Conservation (phyloP, 495 filamentous ascomycete species). For the Podospora bellae-mahoneyi region DNA sequence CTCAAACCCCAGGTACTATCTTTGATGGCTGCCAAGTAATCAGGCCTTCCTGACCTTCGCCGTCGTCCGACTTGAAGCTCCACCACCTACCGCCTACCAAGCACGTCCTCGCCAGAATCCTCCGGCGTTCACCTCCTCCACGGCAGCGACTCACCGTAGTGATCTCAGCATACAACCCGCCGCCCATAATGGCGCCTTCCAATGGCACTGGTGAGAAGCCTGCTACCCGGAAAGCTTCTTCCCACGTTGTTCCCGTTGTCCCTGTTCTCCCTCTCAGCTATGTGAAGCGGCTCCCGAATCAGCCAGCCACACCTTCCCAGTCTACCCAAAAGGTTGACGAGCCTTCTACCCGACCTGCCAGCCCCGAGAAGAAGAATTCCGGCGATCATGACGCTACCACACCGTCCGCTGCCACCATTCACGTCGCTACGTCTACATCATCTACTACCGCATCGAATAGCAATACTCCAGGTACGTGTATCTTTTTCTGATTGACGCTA, state of each 20-base stretch:
- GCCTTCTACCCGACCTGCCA: neutral
- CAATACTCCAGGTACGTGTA: neutral
- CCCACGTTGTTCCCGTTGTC: conserved; percentile 23
- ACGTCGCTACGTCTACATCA: neutral
- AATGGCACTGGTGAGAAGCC: conserved; percentile 27
- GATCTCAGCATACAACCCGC: neutral
- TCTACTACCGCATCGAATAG: neutral
- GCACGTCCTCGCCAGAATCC: neutral
- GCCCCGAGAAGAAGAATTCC: neutral
- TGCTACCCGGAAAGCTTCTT: conserved; percentile 16
- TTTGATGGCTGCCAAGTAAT: conserved; percentile 20
- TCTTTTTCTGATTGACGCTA: neutral
- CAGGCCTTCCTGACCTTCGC: conserved; percentile 16
- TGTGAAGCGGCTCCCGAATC: conserved; percentile 25
- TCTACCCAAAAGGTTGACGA: conserved; percentile 12
- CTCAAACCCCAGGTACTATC: conserved; percentile 14
- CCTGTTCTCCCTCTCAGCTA: conserved; percentile 34
- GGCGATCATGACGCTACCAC: neutral
- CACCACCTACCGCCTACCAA: neutral
- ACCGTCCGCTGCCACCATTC: conserved; percentile 13
- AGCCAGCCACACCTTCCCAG: conserved; percentile 13
- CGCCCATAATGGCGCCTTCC: conserved; percentile 28
- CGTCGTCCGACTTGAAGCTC: neutral
- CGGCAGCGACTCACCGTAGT: neutral
- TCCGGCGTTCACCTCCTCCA: neutral